Evolutionary conservation across 2,329 filamentous ascomycete species (phyloP), one percentile per base, ranked within the genome.

Genomic region (Lachnellula cervina): DNA sequence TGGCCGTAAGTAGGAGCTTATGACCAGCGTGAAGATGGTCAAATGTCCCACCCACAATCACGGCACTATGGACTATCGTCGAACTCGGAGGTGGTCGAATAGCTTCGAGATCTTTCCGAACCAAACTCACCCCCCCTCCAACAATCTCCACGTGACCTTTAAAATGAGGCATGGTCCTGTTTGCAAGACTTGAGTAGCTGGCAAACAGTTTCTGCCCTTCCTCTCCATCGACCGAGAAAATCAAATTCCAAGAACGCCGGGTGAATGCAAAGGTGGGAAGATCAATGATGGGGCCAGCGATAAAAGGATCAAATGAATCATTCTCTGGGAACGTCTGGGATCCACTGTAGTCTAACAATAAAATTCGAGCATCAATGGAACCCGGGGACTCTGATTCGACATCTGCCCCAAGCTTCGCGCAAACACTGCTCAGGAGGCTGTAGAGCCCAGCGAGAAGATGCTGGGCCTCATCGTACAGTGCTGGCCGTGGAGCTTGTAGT

Each of bases 21-120:
- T 99, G 94, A 5, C 94, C 94, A 4, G 89, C 86, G 69, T 99
- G 94, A 21, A 99, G 80, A 72, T 97, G 91, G 71, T 99, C 94
- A 73, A 97, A 99, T 0, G 94, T 99, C 9, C 94, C 94, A 32
- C 93, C 94, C 13, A 97, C 82, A 51, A 87, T 89, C 49, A 95
- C 87, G 14, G 82, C 80, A 57, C 77, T 73, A 69, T 89, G 81
- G 21, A 56, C 44, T 5, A 61, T 53, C 2, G 64, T 49, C 6
- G 59, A 59, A 16, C 51, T 56, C 17, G 64, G 35, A n/a, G 58
- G 55, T 16, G 45, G 14, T 28, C 43, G 46, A 48, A 25, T 34
- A 25, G 44, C 19, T 7, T 40, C 52, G 1, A 46, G n/a, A 11
- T 43, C 19, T 49, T 54, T 57, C 43, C 72, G 61, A 34, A 73